phyloP scores from a whole-genome alignment of 2,329 filamentous ascomycete genomes.

The Aspergillus puulaauensis region DNA sequence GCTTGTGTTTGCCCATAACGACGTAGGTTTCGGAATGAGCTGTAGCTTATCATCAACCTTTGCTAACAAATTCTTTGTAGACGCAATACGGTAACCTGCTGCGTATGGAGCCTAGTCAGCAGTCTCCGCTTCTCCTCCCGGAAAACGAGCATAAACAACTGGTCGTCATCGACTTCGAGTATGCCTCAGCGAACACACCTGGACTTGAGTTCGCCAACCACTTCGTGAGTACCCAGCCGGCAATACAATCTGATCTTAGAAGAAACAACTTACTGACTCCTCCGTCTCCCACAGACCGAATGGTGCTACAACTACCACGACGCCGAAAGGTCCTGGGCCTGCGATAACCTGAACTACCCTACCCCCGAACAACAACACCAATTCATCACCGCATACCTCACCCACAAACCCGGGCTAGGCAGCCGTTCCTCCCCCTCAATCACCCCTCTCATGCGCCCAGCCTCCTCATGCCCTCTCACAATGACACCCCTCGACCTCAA shows the following conservation, averaged over 20 bases:
- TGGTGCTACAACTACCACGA: conserved; percentile 99
- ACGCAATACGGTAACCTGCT: conserved; percentile 99
- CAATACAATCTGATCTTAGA: not conserved
- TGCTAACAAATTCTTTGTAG: conserved; percentile 46
- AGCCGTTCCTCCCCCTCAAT: conserved; percentile 26
- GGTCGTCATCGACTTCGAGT: conserved; percentile 97
- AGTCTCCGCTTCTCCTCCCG: conserved; percentile 83
- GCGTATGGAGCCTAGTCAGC: conserved; percentile 65
- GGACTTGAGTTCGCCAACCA: conserved; percentile 96
- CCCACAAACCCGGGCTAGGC: conserved; percentile 65
- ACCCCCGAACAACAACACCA: conserved; percentile 75
- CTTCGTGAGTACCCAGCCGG: conserved; percentile 59
- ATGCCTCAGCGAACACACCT: conserved; percentile 82
- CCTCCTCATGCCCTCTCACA: conserved; percentile 48
- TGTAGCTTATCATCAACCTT: not conserved
- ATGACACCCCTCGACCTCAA: conserved; percentile 77
- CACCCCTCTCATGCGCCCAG: conserved; percentile 51
- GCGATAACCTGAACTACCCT: conserved; percentile 71
- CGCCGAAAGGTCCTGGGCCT: conserved; percentile 61
- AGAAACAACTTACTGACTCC: conserved; percentile 17
- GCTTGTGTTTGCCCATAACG: conserved; percentile 95
- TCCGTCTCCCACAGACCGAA: conserved; percentile 58
- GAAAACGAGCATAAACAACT: conserved; percentile 95
- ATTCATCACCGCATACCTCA: conserved; percentile 83
- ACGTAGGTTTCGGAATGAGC: conserved; percentile 59